Evolutionary conservation across 2,329 filamentous ascomycete genomes (phyloP).

Genomic region (Apiospora aurea): DNA sequence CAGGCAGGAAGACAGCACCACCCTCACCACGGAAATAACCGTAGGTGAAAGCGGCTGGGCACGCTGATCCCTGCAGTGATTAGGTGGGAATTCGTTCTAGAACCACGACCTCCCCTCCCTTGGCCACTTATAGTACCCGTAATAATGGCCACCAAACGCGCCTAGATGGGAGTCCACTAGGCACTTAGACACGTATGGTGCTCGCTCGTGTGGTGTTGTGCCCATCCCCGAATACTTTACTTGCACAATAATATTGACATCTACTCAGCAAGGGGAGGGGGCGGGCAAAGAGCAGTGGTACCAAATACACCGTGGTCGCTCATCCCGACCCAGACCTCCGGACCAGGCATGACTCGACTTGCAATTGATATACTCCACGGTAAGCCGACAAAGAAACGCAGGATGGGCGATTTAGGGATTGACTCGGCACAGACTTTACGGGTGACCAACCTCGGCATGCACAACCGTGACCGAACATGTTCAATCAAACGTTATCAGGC

Average conservation of each 20-base stretch:
- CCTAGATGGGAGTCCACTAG: constrained; percentile 8
- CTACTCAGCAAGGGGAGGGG: neutral
- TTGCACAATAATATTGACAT: neutral
- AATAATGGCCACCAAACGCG: constrained; percentile 15
- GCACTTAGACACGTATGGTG: constrained; percentile 9
- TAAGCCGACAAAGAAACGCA: neutral
- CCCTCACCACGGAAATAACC: constrained; percentile 13
- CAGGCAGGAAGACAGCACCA: neutral
- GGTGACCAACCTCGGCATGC: constrained; percentile 8
- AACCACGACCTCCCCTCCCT: neutral
- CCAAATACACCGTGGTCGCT: neutral
- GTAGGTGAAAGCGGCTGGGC: constrained; percentile 19
- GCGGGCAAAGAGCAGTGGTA: neutral
- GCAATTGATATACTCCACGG: neutral
- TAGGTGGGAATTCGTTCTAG: constrained; percentile 20
- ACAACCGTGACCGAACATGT: neutral
- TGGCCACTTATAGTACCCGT: constrained; percentile 21
- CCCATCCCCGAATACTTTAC: neutral
- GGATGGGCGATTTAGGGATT: constrained; percentile 10
- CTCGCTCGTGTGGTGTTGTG: constrained; percentile 7
- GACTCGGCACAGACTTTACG: constrained; percentile 9
- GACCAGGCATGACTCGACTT: constrained; percentile 11
- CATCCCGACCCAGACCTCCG: constrained; percentile 14
- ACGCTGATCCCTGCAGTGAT: neutral
- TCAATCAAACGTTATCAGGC: constrained; percentile 6